These are phyloP conservation scores for Leishmania major DNA, from an alignment of 208 protist species.

Conservation along the genomic window DNA sequence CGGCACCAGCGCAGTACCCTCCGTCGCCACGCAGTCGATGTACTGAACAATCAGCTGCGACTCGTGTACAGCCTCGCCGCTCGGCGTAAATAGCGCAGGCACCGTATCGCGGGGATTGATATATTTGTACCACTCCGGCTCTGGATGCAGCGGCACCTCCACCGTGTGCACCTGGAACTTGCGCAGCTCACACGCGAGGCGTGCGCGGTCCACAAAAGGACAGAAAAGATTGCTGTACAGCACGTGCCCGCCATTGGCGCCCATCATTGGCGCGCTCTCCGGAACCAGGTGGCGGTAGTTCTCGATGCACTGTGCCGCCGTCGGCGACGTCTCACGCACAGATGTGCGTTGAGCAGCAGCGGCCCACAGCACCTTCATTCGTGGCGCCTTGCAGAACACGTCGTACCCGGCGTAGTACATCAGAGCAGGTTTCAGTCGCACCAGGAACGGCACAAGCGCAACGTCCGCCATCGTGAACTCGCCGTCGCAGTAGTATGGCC, in stretches of 20 bases:
- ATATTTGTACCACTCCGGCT: slow-evolving; percentile 63
- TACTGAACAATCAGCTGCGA: slow-evolving; percentile 66
- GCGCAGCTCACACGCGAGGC: slow-evolving; percentile 55
- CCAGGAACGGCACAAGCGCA: slow-evolving; percentile 73
- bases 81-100: slow-evolving; percentile 52
- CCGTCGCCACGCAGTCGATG: slow-evolving; percentile 41
- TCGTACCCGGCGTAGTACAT: slow-evolving; percentile 72
- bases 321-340: slow-evolving; percentile 45
- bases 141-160: slow-evolving; percentile 49
- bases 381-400: slow-evolving; percentile 67
- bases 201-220: slow-evolving; percentile 65
- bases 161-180: slow-evolving; percentile 39
- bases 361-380: slow-evolving; percentile 56
- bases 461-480: slow-evolving; percentile 79
- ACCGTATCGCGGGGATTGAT: slow-evolving; percentile 74
- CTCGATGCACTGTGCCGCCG: slow-evolving; percentile 44
- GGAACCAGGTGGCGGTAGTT: slow-evolving; percentile 45
- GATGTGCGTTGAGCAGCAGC: slow-evolving; percentile 54
- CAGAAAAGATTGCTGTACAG: slow-evolving; percentile 58
- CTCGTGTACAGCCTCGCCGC: slow-evolving; percentile 67
- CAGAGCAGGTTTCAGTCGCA: slow-evolving; percentile 52
- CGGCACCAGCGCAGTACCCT: slow-evolving; percentile 35
- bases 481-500: slow-evolving; percentile 73
- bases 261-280: slow-evolving; percentile 33
- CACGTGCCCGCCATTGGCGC: slow-evolving; percentile 39